Evolutionary conservation across 148 eudicot genomes (phyloP), one percentile per base, ranked within the genome.

Genomic region (Chenopodium suecicum): DNA sequence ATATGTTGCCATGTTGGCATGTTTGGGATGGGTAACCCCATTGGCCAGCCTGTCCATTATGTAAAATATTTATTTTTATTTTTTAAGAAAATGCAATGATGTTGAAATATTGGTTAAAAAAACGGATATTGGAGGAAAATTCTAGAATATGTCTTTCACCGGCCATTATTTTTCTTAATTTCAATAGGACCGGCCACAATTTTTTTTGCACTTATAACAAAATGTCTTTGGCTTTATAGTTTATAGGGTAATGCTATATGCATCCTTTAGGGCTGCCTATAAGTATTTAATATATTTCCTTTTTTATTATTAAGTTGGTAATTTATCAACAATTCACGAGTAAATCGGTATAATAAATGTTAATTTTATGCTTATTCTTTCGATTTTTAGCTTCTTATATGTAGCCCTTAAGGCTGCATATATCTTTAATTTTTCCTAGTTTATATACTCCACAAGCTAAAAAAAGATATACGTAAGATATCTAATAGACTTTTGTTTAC

Each of bases 21-120:
- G 4, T 70, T n/a, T 27, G 31, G 71, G 25, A 44, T 14, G 48
- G 44, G 37, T 44, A 4, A 1, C 16, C 46, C 29, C n/a, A 82
- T 70, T 62, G 73, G 80, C 77, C 84, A 82, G 84, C 70, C 80
- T 82, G 84, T 77, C 77, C 29, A 25, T 46, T 79, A 77, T 69
- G 41, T 20, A 2, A 25, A 1, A 22, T 63, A 13, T 4, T n/a
- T 4, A 0, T 22, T n/a, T 77, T 4, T 52, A 2, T 54, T 56
- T 56, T 4, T 54, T 52, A 52, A 52, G 19, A 66, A 27, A 27
- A 27, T 12, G 2, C 13, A 29, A 12, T 12, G 16, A 11, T 19
- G 17, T 56, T 14, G 62, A 56, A 56, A 14, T 56, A 56, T 17
- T 14, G 37, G 7, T 11, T 67, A 3, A 67, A 3, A 65, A 67